Evolutionary conservation across 2,329 filamentous ascomycete species (phyloP), one percentile per base, ranked within the genome.

Genomic region (Akanthomyces uredinophilus): DNA sequence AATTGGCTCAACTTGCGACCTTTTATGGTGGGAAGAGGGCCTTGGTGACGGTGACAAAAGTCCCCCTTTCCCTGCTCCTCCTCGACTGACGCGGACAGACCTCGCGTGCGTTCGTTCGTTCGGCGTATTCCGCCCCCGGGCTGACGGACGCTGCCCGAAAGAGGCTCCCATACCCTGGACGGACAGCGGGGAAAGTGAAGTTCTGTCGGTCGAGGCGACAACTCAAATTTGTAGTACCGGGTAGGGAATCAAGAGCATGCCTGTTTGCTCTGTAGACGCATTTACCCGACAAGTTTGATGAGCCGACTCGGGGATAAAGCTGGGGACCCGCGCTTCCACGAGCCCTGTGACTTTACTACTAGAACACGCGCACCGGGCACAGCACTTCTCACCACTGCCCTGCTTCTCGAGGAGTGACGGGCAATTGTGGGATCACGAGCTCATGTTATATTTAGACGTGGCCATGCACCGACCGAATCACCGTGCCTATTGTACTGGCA

Each of bases 11-110:
- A 29, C 6, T 50, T 58, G 2, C 11, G 10, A 39, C 8, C 37
- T 39, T 35, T 35, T 41, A 18, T 14, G 20, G 16, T 35, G 32
- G 16, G 55, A 35, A 16, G 16, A 16, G 44, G 32, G 54, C 29
- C n/a, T 22, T 41, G 10, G 11, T 58, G 32, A 39, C 22, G 29
- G 39, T 44, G 37, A 60, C 57, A 60, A 60, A 60, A 60, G 58
- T 53, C 53, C 58, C 58, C 13, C 14, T 14, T 14, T 16, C 37
- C 37, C 37, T 27, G 18, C 41, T 58, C 22, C 32, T 35, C 32
- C 10, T 35, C 32, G 10, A 29, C 35, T 43, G 37, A 43, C 16
- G 35, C 39, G 35, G 37, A 20, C 16, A 27, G 20, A 20, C n/a
- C 51, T n/a, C 22, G 20, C 44, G 32, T 29, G 32, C 32, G 32